phyloP scores from a whole-genome alignment of 2,329 filamentous ascomycete genomes.

The Colletotrichum euphorbiae region DNA sequence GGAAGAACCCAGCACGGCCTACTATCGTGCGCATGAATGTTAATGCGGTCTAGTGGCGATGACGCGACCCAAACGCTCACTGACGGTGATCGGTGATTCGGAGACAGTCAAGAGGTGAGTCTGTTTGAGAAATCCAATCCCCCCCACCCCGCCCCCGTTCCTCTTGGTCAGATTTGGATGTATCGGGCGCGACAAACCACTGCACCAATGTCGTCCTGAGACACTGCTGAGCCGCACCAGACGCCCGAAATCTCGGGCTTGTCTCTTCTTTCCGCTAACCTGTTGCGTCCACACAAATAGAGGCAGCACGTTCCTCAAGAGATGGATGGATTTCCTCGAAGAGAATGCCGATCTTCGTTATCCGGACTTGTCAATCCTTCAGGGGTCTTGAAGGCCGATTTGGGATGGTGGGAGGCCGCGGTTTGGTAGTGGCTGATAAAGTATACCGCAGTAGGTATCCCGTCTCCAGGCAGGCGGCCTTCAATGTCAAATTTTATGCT shows the following conservation, averaged over 20 bases:
- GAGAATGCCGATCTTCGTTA: conserved; percentile 92
- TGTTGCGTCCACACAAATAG: conserved; percentile 57
- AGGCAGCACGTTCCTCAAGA: conserved; percentile 85
- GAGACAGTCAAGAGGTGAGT: conserved; percentile 91
- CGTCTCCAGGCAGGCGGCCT: conserved; percentile 11
- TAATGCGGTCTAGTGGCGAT: conserved; percentile 81
- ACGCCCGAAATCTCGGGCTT: conserved; percentile 26
- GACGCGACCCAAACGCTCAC: conserved; percentile 91
- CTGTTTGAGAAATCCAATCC: conserved; percentile 37
- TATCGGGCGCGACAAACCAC: conserved; percentile 15
- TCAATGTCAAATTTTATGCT: conserved; percentile 32
- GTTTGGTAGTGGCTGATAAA: conserved; percentile 4
- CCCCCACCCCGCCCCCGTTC: conserved; percentile 1
- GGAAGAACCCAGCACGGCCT: conserved; percentile 16
- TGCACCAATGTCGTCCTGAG: conserved; percentile 28
- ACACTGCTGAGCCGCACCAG: conserved; percentile 31
- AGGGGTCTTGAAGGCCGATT: conserved; percentile 31
- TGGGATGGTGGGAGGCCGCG: conserved; percentile 22
- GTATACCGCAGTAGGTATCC: background rate
- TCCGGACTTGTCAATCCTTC: conserved; percentile 70
- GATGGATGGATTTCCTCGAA: conserved; percentile 92
- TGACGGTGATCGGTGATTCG: conserved; percentile 92
- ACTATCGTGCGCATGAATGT: conserved; percentile 40
- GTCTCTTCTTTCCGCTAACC: conserved; percentile 38
- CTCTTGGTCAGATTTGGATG: conserved; percentile 16